These are phyloP conservation scores for Phaeophleospora eucalypticola DNA, from an alignment of 2,329 filamentous ascomycete species.

Conservation along the genomic window DNA sequence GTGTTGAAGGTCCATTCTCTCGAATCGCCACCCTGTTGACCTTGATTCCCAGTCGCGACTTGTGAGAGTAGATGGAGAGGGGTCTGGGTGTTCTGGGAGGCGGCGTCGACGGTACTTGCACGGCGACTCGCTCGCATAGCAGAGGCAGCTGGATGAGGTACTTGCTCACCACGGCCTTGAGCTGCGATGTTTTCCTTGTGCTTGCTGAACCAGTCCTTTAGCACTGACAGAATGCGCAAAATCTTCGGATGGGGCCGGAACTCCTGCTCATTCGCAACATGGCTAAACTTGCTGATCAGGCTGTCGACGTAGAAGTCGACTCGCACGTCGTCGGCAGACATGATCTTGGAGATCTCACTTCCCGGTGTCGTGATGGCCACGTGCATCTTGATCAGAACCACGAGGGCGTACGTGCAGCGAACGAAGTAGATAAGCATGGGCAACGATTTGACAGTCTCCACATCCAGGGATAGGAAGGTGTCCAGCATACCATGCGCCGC, in stretches of 20 bases:
- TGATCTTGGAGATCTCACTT: slow-evolving; percentile 47
- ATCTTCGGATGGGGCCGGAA: slow-evolving; percentile 44
- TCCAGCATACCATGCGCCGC: slow-evolving; percentile 47
- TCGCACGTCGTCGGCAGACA: slow-evolving; percentile 45
- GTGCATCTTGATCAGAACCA: slow-evolving; percentile 59
- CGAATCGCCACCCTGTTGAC: slow-evolving; percentile 5
- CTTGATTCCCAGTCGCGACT: slow-evolving; percentile 21
- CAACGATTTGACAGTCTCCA: slow-evolving; percentile 40
- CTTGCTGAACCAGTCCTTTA: slow-evolving; percentile 43
- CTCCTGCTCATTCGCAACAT: slow-evolving; percentile 19
- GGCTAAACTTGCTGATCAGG: slow-evolving; percentile 41
- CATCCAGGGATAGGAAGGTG: slow-evolving; percentile 47
- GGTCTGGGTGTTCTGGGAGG: slow-evolving; percentile 6
- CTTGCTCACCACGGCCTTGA: slow-evolving; percentile 18
- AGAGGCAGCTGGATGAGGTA: slow-evolving; percentile 9
- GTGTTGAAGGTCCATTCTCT: slow-evolving; percentile 22
- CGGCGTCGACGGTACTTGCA: background rate
- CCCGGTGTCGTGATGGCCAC: slow-evolving; percentile 50
- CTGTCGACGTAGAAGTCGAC: slow-evolving; percentile 46
- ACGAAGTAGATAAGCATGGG: slow-evolving; percentile 47
- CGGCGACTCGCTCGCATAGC: slow-evolving; percentile 6
- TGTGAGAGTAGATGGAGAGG: slow-evolving; percentile 25
- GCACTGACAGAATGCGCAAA: slow-evolving; percentile 42
- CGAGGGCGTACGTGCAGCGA: slow-evolving; percentile 53
- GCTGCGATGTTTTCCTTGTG: slow-evolving; percentile 31